phyloP scores from a whole-genome alignment of 1,284 basidiomycete species.

The Cystobasidium sp. region DNA sequence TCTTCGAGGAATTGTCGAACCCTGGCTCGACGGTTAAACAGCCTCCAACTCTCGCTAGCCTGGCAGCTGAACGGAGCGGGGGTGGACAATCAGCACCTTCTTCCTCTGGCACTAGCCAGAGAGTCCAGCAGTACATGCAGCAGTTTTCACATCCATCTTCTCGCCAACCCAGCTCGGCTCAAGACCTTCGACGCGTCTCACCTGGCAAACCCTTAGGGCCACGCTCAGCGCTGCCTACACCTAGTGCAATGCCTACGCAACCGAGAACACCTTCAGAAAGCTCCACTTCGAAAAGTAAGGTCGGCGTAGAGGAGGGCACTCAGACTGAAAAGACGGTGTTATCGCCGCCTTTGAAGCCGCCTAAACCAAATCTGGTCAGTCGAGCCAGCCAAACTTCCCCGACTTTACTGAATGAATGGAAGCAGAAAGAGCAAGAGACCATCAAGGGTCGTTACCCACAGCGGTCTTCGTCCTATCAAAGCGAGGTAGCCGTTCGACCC shows the following conservation, averaged over 20 bases:
- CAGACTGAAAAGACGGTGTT: not conserved
- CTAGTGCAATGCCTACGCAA: not conserved
- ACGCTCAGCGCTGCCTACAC: not conserved
- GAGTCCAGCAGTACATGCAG: constrained; percentile 27
- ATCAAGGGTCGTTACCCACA: constrained; percentile 16
- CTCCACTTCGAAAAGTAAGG: not conserved
- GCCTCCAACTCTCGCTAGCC: constrained; percentile 34
- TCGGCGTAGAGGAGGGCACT: not conserved
- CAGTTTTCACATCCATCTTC: constrained; percentile 11
- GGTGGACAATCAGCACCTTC: not conserved
- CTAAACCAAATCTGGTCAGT: constrained; percentile 48
- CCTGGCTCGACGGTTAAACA: constrained; percentile 26
- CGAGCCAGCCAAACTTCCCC: constrained; percentile 51
- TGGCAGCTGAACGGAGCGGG: constrained; percentile 29
- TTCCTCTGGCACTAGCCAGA: not conserved
- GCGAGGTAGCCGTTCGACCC: not conserved
- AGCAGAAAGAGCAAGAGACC: constrained; percentile 7
- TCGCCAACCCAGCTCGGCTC: not conserved
- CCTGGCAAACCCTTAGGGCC: constrained; percentile 27
- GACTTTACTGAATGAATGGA: constrained; percentile 48
- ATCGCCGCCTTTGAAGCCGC: constrained; percentile 8
- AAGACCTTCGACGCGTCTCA: constrained; percentile 21
- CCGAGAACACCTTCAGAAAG: not conserved
- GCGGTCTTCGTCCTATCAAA: constrained; percentile 8
- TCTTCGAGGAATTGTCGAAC: constrained; percentile 31